These are phyloP conservation scores for Salvia hispanica DNA, from an alignment of 257 asterid genomes.

Conservation along the genomic window DNA sequence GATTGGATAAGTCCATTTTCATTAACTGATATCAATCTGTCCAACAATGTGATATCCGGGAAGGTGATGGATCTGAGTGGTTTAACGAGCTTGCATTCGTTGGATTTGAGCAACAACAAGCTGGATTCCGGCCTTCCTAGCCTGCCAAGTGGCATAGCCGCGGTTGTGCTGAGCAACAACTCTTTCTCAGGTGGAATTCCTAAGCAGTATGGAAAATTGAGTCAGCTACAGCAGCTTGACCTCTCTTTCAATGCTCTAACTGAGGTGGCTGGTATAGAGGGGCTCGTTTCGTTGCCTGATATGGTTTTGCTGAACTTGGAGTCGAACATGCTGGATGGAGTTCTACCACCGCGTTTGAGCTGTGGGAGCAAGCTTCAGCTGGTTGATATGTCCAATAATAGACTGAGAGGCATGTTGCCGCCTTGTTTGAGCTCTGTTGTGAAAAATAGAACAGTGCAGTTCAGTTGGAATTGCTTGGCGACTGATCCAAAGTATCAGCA, in stretches of 20 bases:
- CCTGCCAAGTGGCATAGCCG: conserved; percentile 44
- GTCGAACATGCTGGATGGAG: conserved; percentile 52
- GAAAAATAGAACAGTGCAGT: conserved; percentile 36
- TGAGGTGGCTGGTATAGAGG: conserved; percentile 33
- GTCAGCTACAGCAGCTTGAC: conserved; percentile 59
- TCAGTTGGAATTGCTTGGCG: conserved; percentile 59
- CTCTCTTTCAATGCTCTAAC: conserved; percentile 52
- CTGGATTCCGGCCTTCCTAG: conserved; percentile 49
- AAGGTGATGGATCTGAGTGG: conserved; percentile 46
- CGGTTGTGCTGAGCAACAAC: conserved; percentile 48
- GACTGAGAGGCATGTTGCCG: conserved; percentile 56
- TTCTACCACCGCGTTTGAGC: conserved; percentile 40
- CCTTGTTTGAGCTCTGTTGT: conserved; percentile 50
- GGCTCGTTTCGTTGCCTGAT: conserved; percentile 44
- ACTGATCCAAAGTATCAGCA: conserved; percentile 49
- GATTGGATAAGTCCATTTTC: conserved; percentile 46
- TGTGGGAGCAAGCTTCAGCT: conserved; percentile 48
- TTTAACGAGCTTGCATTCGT: conserved; percentile 40
- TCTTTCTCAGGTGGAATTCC: conserved; percentile 59
- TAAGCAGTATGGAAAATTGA: conserved; percentile 39
- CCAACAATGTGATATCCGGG: conserved; percentile 53
- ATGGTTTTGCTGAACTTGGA: conserved; percentile 49
- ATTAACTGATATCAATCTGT: conserved; percentile 46
- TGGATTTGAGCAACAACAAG: conserved; percentile 57
- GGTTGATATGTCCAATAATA: conserved; percentile 65